These are phyloP conservation scores for Leishmania aethiopica DNA, from an alignment of 208 protist genomes.

Conservation along the genomic window DNA sequence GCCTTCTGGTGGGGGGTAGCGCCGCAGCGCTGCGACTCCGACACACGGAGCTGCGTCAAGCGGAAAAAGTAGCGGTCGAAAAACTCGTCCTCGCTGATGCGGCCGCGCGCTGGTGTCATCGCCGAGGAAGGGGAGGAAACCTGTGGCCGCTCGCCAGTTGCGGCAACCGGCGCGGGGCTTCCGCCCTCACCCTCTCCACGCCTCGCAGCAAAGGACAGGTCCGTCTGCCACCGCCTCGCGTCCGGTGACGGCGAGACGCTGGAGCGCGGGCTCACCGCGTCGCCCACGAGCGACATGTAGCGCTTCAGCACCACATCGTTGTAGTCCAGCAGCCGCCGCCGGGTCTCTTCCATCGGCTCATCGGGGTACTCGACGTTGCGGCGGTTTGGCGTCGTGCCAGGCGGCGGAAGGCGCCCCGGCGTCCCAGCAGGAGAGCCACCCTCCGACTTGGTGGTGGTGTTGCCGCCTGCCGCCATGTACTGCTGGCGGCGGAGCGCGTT, in stretches of 20 bases:
- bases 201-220: background rate
- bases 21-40: constrained; percentile 33
- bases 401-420: background rate
- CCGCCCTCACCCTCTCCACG: background rate
- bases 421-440: background rate
- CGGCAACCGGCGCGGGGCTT: background rate
- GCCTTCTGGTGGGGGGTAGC: background rate
- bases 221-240: constrained; percentile 1
- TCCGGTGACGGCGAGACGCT: constrained; percentile 23
- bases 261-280: constrained; percentile 40
- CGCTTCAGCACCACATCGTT: constrained; percentile 60
- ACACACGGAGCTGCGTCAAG: constrained; percentile 68
- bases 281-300: constrained; percentile 62
- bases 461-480: background rate
- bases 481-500: constrained; percentile 24
- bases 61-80: constrained; percentile 89
- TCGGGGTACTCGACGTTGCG: constrained; percentile 30
- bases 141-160: background rate
- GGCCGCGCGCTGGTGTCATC: background rate
- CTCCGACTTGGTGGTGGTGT: background rate
- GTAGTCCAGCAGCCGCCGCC: constrained; percentile 71
- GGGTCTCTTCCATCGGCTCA: constrained; percentile 41
- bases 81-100: constrained; percentile 67
- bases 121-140: background rate
- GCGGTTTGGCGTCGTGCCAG: constrained; percentile 15